These are phyloP conservation scores for Plasmodium cynomolgi DNA, from an alignment of 169 alveolate species.

Conservation along the genomic window DNA sequence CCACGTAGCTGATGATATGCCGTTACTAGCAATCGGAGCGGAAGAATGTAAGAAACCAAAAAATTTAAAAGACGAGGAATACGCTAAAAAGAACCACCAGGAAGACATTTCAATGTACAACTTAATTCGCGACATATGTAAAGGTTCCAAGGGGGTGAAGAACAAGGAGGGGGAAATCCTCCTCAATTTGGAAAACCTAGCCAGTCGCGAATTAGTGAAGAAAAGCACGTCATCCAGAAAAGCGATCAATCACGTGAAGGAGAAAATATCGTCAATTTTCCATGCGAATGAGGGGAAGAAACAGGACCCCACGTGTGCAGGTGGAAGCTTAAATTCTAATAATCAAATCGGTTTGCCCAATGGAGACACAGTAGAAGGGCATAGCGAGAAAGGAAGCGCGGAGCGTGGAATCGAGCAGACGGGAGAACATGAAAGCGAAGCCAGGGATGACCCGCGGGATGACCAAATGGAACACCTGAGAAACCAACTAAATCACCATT, in stretches of 20 bases:
- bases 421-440: not conserved
- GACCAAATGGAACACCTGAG: not conserved
- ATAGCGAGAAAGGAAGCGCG: not conserved
- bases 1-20: not conserved
- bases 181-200: constrained; percentile 13
- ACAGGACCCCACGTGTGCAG: not conserved
- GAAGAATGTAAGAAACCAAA: not conserved
- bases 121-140: constrained; percentile 21
- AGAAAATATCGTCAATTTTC: not conserved
- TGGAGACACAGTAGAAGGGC: not conserved
- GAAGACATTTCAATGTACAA: not conserved
- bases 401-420: not conserved
- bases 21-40: not conserved
- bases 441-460: not conserved
- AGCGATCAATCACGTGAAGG: not conserved
- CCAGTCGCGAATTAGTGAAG: constrained; percentile 1
- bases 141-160: not conserved
- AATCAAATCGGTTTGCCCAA: not conserved
- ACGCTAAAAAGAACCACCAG: not conserved
- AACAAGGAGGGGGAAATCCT: not conserved
- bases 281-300: not conserved
- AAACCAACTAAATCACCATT: not conserved
- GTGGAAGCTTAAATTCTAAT: not conserved
- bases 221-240: not conserved
- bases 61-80: not conserved